Percentiles rank a stretch among this genome's conserved stretches.
Conservation (phyloP, 164 flowering plant species). For the Vitis rupestris region DNA sequence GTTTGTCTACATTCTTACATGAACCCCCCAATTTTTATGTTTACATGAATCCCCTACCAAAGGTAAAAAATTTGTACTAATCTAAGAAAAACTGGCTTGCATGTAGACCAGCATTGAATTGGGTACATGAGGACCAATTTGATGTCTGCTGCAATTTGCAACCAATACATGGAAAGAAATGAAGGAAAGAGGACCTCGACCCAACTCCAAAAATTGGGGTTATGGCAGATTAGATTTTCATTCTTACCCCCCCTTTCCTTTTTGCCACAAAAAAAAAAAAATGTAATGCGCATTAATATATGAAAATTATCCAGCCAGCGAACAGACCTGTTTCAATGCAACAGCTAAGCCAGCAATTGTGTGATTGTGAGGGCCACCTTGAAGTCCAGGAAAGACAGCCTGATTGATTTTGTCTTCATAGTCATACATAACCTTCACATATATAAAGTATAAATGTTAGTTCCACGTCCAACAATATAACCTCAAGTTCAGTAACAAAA, state of each 20-base stretch:
- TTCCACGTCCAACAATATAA: not conserved
- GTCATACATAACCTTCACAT: constrained; percentile 82
- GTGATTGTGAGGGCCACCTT: constrained; percentile 99
- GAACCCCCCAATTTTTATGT: too few species aligned
- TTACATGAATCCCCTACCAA: too few species aligned
- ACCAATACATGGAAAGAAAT: not conserved
- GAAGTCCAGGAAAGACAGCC: constrained; percentile 99
- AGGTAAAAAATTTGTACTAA: too few species aligned
- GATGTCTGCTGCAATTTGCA: constrained; percentile 3
- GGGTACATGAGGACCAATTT: not conserved
- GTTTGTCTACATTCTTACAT: too few species aligned
- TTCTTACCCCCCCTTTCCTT: not conserved
- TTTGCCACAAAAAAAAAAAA: not conserved
- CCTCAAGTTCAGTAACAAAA: not conserved
- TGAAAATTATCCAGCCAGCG: not conserved
- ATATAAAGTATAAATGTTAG: not conserved
- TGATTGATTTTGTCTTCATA: constrained; percentile 95
- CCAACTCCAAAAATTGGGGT: not conserved
- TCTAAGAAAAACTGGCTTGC: not conserved
- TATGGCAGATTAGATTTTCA: too few species aligned
- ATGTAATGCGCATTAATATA: not conserved
- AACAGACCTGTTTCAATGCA: constrained; percentile 86
- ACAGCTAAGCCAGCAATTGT: constrained; percentile 97
- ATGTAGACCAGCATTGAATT: not conserved
- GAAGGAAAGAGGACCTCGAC: not conserved